Conservation (phyloP, 495 filamentous ascomycete genomes). For the Trypethelium eluteriae region DNA sequence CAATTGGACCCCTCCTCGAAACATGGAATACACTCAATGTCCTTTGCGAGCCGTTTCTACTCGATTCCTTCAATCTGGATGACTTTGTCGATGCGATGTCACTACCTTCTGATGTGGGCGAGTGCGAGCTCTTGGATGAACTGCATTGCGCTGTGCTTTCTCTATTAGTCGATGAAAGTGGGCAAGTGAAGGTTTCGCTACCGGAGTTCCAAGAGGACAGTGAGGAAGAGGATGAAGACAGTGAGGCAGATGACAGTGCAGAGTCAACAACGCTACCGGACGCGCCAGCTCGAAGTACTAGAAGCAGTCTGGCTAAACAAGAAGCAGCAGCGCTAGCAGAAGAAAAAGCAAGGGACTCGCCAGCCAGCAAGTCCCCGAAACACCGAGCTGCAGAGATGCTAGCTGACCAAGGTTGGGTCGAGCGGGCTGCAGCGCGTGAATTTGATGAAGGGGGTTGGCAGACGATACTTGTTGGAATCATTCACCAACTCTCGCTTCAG, state of each 20-base stretch:
- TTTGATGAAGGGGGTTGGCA: slow-evolving; percentile 91
- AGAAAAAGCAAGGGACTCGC: slow-evolving; percentile 19
- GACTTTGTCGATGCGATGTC: slow-evolving; percentile 87
- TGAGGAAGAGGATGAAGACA: slow-evolving; percentile 54
- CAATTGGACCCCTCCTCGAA: slow-evolving; percentile 72
- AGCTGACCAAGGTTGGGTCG: slow-evolving; percentile 69
- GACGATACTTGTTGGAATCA: slow-evolving; percentile 74
- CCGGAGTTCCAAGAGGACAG: slow-evolving; percentile 62
- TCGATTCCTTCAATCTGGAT: slow-evolving; percentile 97
- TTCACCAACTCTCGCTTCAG: slow-evolving; percentile 74
- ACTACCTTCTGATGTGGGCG: slow-evolving; percentile 64
- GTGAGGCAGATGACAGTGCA: slow-evolving; percentile 46
- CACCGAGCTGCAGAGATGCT: slow-evolving; percentile 72
- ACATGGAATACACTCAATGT: slow-evolving; percentile 96
- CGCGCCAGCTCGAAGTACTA: slow-evolving; percentile 54
- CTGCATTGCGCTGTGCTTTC: slow-evolving; percentile 88
- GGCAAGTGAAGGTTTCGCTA: slow-evolving; percentile 68
- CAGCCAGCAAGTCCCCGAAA: not conserved
- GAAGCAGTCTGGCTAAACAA: slow-evolving; percentile 74
- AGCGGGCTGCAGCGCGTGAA: slow-evolving; percentile 70
- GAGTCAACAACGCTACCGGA: slow-evolving; percentile 52
- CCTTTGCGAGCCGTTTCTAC: slow-evolving; percentile 81
- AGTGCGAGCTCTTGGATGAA: slow-evolving; percentile 84
- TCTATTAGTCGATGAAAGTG: slow-evolving; percentile 70
- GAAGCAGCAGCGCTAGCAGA: slow-evolving; percentile 50